phyloP scores from a whole-genome alignment of 345 rosid species.

The Iberis pinnata region DNA sequence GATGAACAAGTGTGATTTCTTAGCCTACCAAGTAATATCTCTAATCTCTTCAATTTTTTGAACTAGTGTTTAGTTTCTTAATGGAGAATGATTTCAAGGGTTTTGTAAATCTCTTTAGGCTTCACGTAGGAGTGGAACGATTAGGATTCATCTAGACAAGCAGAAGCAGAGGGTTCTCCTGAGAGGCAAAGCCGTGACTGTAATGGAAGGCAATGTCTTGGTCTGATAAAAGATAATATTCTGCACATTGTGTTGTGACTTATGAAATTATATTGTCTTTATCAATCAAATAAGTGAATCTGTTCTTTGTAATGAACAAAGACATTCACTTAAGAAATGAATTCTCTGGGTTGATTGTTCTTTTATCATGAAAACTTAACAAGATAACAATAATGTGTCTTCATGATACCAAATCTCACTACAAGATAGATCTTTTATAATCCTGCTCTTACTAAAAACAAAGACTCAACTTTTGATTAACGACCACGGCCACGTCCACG shows the following conservation, averaged over 20 bases:
- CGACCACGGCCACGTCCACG: constrained; percentile 87
- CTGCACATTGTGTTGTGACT: neutral
- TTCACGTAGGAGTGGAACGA: constrained; percentile 54
- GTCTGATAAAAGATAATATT: constrained; percentile 28
- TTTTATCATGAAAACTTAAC: constrained; percentile 4
- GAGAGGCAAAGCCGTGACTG: constrained; percentile 54
- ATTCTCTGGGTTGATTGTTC: neutral
- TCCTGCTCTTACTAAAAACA: constrained; percentile 12
- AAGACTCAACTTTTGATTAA: constrained; percentile 24
- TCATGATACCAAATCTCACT: constrained; percentile 15
- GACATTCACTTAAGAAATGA: too few species aligned
- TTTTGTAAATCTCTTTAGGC: constrained; percentile 35
- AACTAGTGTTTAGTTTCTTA: neutral
- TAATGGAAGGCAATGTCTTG: constrained; percentile 59
- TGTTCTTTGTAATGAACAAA: neutral
- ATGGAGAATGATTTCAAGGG: constrained; percentile 2
- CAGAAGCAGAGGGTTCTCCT: constrained; percentile 49
- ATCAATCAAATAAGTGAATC: neutral
- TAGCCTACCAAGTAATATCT: constrained; percentile 50
- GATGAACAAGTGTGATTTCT: constrained; percentile 50
- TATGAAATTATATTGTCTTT: neutral
- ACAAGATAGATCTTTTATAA: constrained; percentile 24
- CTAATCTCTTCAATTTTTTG: neutral
- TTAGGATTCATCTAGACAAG: constrained; percentile 47
- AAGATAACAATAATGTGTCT: constrained; percentile 11